Base-by-base conservation (phyloP, 1,139 yeast genomes). In the Suhomyces wounanorum region DNA sequence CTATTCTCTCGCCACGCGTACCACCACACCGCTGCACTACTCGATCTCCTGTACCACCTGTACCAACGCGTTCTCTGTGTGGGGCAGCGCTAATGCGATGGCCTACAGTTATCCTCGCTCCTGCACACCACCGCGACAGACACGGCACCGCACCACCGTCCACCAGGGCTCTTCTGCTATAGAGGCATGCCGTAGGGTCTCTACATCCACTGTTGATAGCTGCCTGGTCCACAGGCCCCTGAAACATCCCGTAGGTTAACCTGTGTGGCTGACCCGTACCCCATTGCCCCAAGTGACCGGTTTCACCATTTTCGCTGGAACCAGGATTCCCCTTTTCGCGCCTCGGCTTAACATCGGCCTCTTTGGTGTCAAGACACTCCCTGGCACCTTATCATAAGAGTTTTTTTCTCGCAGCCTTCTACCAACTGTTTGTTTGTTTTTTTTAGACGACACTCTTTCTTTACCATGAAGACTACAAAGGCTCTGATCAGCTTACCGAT, bases 391-490 rank as follows among this genome's bases (percentile, higher is more conserved):
- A 30, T 41, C 44, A 14, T 18, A 21, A 14, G 40, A 37, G 21
- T 39, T 40, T 40, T 40, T 17, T 17, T 8, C 11, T 39, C 37
- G 36, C 44, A 30, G 35, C 43, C 44, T 28, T 21, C 6, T 23
- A 39, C 44, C 23, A 37, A 13, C 8, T 44, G 43, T 47, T 41
- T 42, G 45, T 47, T 47, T 47, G 42, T 40, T 40, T 40, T 40
- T 45, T 42, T 41, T 42, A 41, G 49, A 42, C 49, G 45, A 47
- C 45, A 26, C 48, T 42, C 43, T 42, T 47, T 40, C 39, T 16
- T 8, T 13, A 41, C 36, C 43, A 50, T 50, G 53, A 52, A 52
- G 43, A 47, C 53, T 31, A 41, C 55, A 23, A 49, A 52, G 44
- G 44, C 53, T 18, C 46, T 35, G 30, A 51, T 51, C 44, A 47